These are phyloP conservation scores for Tinospora cordifolia DNA, from an alignment of 164 flowering plant genomes.

Conservation along the genomic window DNA sequence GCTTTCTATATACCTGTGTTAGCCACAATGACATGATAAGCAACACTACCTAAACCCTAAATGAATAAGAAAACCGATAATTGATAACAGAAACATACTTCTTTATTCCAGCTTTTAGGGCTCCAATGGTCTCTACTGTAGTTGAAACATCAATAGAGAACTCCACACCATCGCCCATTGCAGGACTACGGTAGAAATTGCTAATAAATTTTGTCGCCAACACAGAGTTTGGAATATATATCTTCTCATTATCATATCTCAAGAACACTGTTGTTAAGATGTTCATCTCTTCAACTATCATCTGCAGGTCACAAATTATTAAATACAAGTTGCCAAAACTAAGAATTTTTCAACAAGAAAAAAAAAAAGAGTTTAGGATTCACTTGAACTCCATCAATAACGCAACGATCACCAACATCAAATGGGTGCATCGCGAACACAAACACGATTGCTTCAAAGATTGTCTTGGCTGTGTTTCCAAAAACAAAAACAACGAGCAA, in stretches of 20 bases:
- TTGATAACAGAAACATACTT: slow-evolving; percentile 32
- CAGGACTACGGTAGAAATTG: slow-evolving; percentile 81
- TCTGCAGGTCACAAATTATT: slow-evolving; percentile 31
- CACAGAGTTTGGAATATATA: slow-evolving; percentile 69
- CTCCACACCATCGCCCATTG: slow-evolving; percentile 70
- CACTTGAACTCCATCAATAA: slow-evolving; percentile 91
- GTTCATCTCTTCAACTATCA: slow-evolving; percentile 93
- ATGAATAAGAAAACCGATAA: neutral
- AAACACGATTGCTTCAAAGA: slow-evolving; percentile 82
- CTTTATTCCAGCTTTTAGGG: slow-evolving; percentile 50
- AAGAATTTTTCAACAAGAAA: neutral
- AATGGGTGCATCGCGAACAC: slow-evolving; percentile 91
- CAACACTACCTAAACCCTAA: neutral
- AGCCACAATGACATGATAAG: neutral
- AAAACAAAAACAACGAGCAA: slow-evolving; percentile 62
- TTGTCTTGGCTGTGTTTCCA: slow-evolving; percentile 65
- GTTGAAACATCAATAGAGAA: slow-evolving; percentile 67
- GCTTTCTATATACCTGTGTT: slow-evolving; percentile 56
- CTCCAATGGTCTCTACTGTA: slow-evolving; percentile 47
- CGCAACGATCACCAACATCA: slow-evolving; percentile 96
- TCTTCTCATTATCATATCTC: slow-evolving; percentile 78
- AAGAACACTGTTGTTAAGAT: slow-evolving; percentile 69
- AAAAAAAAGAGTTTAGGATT: neutral
- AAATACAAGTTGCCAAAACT: slow-evolving; percentile 2
- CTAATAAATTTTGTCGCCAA: slow-evolving; percentile 69